Evolutionary conservation across 2,329 filamentous ascomycete genomes (phyloP).

Genomic region (Penicillium crustosum): DNA sequence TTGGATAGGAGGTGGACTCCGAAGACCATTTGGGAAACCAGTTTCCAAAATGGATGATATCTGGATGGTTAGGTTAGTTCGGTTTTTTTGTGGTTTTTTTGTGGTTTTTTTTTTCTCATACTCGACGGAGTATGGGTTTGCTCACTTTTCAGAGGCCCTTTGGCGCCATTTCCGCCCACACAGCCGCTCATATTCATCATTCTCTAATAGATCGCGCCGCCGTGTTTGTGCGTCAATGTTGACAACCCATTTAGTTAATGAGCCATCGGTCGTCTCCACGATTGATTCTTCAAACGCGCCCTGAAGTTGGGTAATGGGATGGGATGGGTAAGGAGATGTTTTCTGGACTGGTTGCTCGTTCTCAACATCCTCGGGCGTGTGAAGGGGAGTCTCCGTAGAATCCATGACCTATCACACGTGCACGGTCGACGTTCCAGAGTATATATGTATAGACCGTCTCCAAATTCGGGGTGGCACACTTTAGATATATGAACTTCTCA

Average conservation of each 20-base stretch:
- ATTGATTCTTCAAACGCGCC: constrained; percentile 50
- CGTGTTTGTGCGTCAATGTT: constrained; percentile 48
- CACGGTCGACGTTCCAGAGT: background rate
- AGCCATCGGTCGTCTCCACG: constrained; percentile 34
- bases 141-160: constrained; percentile 61
- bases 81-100: no score
- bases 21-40: constrained; percentile 89
- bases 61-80: constrained; percentile 35
- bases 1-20: constrained; percentile 85
- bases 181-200: constrained; percentile 66
- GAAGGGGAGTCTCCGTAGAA: background rate
- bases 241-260: constrained; percentile 31
- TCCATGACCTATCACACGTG: background rate
- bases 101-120: background rate
- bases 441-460: background rate
- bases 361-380: background rate
- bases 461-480: background rate
- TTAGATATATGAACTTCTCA: background rate
- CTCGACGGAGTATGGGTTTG: background rate
- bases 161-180: constrained; percentile 75
- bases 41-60: constrained; percentile 85
- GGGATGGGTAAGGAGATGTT: constrained; percentile 29
- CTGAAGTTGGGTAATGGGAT: constrained; percentile 46
- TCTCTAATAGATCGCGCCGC: constrained; percentile 67
- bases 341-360: background rate